A percentile compares a stretch with the other conserved stretches of the same genome.
phyloP scores from a whole-genome alignment of 352 stramenopile species.

The Phytophthora lateralis region DNA sequence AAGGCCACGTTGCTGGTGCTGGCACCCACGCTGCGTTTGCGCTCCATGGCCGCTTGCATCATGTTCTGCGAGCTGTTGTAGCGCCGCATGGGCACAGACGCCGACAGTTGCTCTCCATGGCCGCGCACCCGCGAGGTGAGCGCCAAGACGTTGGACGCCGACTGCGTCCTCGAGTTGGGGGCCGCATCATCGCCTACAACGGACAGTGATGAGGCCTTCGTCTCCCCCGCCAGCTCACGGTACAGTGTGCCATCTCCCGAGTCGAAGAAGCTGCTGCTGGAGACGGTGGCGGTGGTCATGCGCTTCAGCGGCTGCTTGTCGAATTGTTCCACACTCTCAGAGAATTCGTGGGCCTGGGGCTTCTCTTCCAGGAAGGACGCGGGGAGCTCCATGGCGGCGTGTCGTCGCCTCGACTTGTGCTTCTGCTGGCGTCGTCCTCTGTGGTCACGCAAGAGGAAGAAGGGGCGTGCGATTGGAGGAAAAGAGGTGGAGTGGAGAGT shows the following conservation, averaged over 20 bases:
- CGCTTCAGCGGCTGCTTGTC: conserved; percentile 15
- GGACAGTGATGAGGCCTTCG: conserved; percentile 23
- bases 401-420: not conserved
- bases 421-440: no score
- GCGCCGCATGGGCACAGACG: conserved; percentile 34
- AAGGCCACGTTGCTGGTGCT: conserved; percentile 18
- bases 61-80: conserved; percentile 38
- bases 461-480: not conserved
- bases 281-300: conserved; percentile 22
- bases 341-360: conserved; percentile 9
- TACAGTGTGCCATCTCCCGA: conserved; percentile 24
- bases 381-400: conserved; percentile 19
- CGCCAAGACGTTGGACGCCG: conserved; percentile 39
- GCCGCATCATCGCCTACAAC: conserved; percentile 19
- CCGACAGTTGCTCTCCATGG: conserved; percentile 21
- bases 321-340: conserved; percentile 16
- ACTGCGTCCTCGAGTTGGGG: conserved; percentile 16
- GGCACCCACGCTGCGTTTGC: conserved; percentile 24
- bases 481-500: not conserved
- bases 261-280: conserved; percentile 36
- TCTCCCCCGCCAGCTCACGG: conserved; percentile 16
- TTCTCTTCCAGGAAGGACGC: conserved; percentile 29
- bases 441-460: not conserved
- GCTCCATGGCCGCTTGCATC: conserved; percentile 30
- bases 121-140: conserved; percentile 21